These are phyloP conservation scores for Dactylellina cionopaga DNA, from an alignment of 2,329 filamentous ascomycete genomes.

Conservation along the genomic window DNA sequence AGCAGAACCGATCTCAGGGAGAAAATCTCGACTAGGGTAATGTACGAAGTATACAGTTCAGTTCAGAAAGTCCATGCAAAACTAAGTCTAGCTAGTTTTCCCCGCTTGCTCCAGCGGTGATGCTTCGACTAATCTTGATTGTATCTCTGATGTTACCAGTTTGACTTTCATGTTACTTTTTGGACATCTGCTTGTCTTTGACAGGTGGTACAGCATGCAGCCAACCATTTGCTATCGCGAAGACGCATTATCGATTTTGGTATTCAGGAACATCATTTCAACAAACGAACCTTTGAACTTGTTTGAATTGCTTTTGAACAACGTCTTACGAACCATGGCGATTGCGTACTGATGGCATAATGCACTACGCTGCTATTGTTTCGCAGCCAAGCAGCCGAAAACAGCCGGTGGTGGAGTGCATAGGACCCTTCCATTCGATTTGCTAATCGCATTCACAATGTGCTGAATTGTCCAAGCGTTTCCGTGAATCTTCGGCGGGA, in stretches of 20 bases:
- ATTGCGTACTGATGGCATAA: conserved; percentile 40
- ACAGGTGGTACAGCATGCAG: conserved; percentile 43
- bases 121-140: no score
- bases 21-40: background rate
- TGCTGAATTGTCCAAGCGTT: background rate
- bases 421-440: conserved; percentile 2
- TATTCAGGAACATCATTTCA: conserved; percentile 2
- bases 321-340: conserved; percentile 30
- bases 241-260: background rate
- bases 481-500: background rate
- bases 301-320: conserved; percentile 26
- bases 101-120: no score
- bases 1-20: conserved; percentile 4
- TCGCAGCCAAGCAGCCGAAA: conserved; percentile 14
- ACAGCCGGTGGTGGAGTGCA: conserved; percentile 1
- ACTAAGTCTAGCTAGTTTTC: no score
- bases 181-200: conserved; percentile 20
- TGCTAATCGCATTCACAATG: conserved; percentile 8
- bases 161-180: background rate
- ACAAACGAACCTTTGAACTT: background rate
- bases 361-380: conserved; percentile 6
- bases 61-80: no score
- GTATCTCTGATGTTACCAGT: no score
- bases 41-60: no score
- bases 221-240: conserved; percentile 13